Evolutionary conservation across 345 rosid species (phyloP).

Genomic region (Citrus mangshanensis): DNA sequence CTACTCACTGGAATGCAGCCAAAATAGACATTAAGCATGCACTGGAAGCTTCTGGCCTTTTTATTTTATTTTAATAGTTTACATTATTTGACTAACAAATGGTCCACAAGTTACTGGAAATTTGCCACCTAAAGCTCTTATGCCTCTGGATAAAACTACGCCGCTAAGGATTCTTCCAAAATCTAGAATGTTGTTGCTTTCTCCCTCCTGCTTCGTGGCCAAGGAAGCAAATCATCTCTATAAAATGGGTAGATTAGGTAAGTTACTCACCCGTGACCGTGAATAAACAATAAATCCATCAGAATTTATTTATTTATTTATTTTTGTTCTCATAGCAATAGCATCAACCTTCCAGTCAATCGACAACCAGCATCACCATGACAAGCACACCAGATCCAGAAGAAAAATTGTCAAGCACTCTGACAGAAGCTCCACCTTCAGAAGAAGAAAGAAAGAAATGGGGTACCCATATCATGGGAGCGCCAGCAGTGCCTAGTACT

Average conservation of each 20-base stretch:
- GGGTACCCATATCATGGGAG: constrained; percentile 86
- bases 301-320: background rate
- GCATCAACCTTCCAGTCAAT: background rate
- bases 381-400: background rate
- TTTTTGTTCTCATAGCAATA: background rate
- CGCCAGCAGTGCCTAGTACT: constrained; percentile 65
- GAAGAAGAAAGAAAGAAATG: constrained; percentile 56
- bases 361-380: constrained; percentile 20
- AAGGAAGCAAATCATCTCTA: constrained; percentile 5
- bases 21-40: background rate
- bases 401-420: background rate
- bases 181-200: background rate
- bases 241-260: too few species aligned
- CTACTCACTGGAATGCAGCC: background rate
- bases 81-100: background rate
- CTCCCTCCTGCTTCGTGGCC: background rate
- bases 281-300: background rate
- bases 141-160: constrained; percentile 1
- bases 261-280: background rate
- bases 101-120: background rate
- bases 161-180: constrained; percentile 3
- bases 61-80: background rate
- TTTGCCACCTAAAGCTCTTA: background rate
- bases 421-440: constrained; percentile 10
- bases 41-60: constrained; percentile 16